A percentile compares a stretch with the other conserved stretches of the same genome.
phyloP scores from a whole-genome alignment of 2,329 filamentous ascomycete species.

The Monosporascus ibericus region DNA sequence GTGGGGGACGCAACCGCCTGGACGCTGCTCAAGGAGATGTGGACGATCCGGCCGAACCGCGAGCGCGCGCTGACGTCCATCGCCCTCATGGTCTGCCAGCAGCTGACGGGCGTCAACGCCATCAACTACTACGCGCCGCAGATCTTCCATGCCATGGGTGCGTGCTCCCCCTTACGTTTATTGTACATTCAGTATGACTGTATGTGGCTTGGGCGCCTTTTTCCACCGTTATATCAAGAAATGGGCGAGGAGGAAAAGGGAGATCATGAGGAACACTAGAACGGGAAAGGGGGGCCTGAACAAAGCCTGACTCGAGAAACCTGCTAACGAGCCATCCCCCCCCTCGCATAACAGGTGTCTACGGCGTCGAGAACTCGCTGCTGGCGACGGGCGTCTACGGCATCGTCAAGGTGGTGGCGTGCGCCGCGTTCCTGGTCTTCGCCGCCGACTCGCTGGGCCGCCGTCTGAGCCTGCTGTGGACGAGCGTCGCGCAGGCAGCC shows the following conservation, averaged over 20 bases:
- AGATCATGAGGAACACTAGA: background rate
- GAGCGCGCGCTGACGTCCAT: constrained; percentile 44
- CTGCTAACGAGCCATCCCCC: background rate
- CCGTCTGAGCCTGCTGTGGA: constrained; percentile 55
- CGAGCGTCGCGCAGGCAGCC: constrained; percentile 53
- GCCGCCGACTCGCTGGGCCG: constrained; percentile 65
- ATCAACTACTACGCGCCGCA: constrained; percentile 63
- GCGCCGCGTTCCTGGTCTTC: constrained; percentile 59
- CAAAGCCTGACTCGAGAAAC: background rate
- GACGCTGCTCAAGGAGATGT: constrained; percentile 30
- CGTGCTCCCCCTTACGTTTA: background rate
- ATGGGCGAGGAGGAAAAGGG: background rate
- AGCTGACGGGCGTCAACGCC: constrained; percentile 42
- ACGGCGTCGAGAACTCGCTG: constrained; percentile 48
- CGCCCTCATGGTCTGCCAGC: constrained; percentile 45
- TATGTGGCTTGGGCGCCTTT: too few species aligned
- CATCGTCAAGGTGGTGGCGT: constrained; percentile 62
- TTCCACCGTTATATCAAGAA: background rate
- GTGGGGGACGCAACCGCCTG: constrained; percentile 42
- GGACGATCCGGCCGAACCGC: constrained; percentile 33
- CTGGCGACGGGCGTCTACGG: constrained; percentile 72
- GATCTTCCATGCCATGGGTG: constrained; percentile 62
- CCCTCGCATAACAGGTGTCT: constrained; percentile 25
- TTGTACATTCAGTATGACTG: too few species aligned
- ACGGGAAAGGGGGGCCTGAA: background rate